Evolutionary conservation across 1,139 yeast genomes (phyloP).

Genomic region (Lodderomyces beijingensis): DNA sequence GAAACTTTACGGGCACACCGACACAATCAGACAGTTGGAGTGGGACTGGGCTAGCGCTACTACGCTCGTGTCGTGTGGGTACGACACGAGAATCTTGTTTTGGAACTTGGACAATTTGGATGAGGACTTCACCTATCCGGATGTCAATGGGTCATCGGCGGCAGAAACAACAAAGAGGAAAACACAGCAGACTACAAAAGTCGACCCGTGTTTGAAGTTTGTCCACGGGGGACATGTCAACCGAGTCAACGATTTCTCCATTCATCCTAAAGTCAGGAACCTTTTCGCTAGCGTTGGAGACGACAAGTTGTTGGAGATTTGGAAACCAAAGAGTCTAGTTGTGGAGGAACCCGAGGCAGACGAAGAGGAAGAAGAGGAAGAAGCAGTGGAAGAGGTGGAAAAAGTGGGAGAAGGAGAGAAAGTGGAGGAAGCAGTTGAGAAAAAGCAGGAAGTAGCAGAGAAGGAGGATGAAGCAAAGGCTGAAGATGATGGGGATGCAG

Average conservation of each 20-base stretch:
- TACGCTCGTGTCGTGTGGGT: constrained; percentile 42
- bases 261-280: constrained; percentile 43
- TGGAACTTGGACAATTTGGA: constrained; percentile 49
- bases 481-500: background rate
- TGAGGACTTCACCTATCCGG: constrained; percentile 42
- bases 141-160: constrained; percentile 11
- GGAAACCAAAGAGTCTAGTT: constrained; percentile 47
- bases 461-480: constrained; percentile 1
- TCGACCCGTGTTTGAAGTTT: constrained; percentile 58
- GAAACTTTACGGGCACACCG: constrained; percentile 48
- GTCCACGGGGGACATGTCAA: constrained; percentile 60
- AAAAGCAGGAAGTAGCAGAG: background rate
- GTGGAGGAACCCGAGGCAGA: constrained; percentile 42
- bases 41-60: constrained; percentile 39
- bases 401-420: constrained; percentile 1
- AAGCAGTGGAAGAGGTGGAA: constrained; percentile 16
- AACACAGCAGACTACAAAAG: constrained; percentile 19
- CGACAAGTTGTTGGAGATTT: constrained; percentile 49
- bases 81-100: constrained; percentile 44
- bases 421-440: background rate
- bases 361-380: constrained; percentile 24
- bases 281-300: constrained; percentile 48
- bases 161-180: constrained; percentile 13
- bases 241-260: constrained; percentile 45
- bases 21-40: constrained; percentile 32